phyloP scores from a whole-genome alignment of 345 rosid genomes.

The Populus tremula region DNA sequence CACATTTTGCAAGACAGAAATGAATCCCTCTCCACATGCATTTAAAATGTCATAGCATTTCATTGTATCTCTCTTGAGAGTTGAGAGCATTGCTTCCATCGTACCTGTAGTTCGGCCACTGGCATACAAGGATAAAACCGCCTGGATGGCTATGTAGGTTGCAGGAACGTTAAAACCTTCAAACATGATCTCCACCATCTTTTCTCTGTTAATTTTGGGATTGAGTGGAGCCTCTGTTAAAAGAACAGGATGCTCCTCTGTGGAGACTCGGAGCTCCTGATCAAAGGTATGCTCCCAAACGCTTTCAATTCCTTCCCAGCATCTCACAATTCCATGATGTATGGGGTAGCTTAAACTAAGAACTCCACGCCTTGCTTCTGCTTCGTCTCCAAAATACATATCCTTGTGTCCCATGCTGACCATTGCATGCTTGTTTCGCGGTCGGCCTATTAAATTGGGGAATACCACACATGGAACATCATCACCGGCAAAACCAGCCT shows the following conservation, averaged over 20 bases:
- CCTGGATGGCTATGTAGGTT: constrained; percentile 22
- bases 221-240: constrained; percentile 30
- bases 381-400: constrained; percentile 25
- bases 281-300: constrained; percentile 25
- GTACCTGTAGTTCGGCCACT: constrained; percentile 26
- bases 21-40: background rate
- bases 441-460: constrained; percentile 27
- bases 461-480: constrained; percentile 30
- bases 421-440: constrained; percentile 19
- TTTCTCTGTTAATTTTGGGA: constrained; percentile 31
- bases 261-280: constrained; percentile 20
- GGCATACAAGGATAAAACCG: constrained; percentile 30
- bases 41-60: too few relatives aligned
- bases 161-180: constrained; percentile 30
- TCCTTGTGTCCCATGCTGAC: constrained; percentile 24
- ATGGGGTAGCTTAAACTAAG: constrained; percentile 20
- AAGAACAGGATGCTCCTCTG: constrained; percentile 31
- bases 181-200: constrained; percentile 31
- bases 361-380: constrained; percentile 23
- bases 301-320: constrained; percentile 33
- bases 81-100: too few relatives aligned
- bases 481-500: constrained; percentile 36
- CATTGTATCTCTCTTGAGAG: background rate
- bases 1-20: too few relatives aligned
- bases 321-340: constrained; percentile 24